These are phyloP conservation scores for Leccinum sublutescens DNA, from an alignment of 768 basidiomycete genomes.

Conservation along the genomic window DNA sequence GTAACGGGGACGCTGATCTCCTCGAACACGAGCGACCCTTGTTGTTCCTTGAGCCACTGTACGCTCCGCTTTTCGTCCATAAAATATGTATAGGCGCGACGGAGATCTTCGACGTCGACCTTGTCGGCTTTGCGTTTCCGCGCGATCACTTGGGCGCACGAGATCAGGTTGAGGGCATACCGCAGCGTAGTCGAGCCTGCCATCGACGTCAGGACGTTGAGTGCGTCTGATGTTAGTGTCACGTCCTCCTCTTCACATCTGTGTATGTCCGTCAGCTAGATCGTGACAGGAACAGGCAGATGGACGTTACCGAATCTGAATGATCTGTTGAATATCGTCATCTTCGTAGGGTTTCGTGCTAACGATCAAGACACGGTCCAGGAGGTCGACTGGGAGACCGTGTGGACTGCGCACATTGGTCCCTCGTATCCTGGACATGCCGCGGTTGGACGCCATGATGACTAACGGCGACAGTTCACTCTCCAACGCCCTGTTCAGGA, in stretches of 20 bases:
- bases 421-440: conserved; percentile 91
- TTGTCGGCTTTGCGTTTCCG: conserved; percentile 75
- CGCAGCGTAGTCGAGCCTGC: conserved; percentile 87
- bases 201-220: conserved; percentile 83
- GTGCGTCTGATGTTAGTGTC: conserved; percentile 67
- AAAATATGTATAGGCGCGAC: conserved; percentile 84
- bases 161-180: conserved; percentile 93
- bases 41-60: conserved; percentile 87
- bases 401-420: conserved; percentile 95
- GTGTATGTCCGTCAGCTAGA: conserved; percentile 2
- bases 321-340: conserved; percentile 87
- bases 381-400: conserved; percentile 89
- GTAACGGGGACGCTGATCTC: conserved; percentile 46
- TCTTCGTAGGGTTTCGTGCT: conserved; percentile 83
- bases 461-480: conserved; percentile 92
- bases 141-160: conserved; percentile 85
- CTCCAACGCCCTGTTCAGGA: conserved; percentile 94
- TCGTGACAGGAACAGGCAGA: not conserved
- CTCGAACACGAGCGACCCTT: conserved; percentile 71
- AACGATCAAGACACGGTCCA: conserved; percentile 95
- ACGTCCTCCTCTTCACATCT: conserved; percentile 97
- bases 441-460: conserved; percentile 97
- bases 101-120: conserved; percentile 84
- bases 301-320: conserved; percentile 72
- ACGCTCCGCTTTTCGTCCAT: conserved; percentile 93